A percentile compares a stretch with the other conserved stretches of the same genome.
These are phyloP conservation scores for Pascua guehoae DNA, from an alignment of 1,284 basidiomycete species.

Conservation along the genomic window DNA sequence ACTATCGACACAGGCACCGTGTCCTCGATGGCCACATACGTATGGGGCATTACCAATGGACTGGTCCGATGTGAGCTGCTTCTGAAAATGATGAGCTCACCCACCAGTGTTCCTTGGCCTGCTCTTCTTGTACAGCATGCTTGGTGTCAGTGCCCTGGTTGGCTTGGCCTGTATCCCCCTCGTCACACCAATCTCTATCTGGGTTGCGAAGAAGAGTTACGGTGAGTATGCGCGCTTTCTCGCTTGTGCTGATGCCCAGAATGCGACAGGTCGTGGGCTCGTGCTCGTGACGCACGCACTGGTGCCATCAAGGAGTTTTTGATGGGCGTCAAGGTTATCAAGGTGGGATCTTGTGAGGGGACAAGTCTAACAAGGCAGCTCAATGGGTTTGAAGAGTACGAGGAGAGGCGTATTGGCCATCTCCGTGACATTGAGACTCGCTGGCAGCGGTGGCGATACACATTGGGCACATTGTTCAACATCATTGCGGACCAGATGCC, in stretches of 20 bases:
- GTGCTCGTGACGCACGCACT: conserved; percentile 38
- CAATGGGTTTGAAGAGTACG: conserved; percentile 46
- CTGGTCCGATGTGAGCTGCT: conserved; percentile 33
- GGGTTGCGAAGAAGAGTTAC: conserved; percentile 37
- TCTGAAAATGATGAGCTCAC: not conserved
- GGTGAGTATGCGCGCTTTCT: conserved; percentile 20
- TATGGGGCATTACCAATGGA: conserved; percentile 39
- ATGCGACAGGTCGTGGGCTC: conserved; percentile 39
- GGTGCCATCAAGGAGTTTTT: conserved; percentile 46
- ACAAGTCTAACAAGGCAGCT: conserved; percentile 24
- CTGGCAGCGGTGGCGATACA: conserved; percentile 47
- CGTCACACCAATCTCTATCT: conserved; percentile 27
- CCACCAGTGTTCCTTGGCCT: conserved; percentile 36
- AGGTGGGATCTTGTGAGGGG: conserved; percentile 20
- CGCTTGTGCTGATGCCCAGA: conserved; percentile 14
- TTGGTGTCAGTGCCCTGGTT: conserved; percentile 42
- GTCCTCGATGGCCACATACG: conserved; percentile 32
- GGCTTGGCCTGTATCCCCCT: conserved; percentile 41
- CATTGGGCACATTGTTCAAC: conserved; percentile 48
- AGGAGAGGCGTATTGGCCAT: conserved; percentile 24
- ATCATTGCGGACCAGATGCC: conserved; percentile 41
- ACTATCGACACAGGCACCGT: conserved; percentile 40
- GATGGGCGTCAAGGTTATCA: conserved; percentile 46
- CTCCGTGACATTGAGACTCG: conserved; percentile 40
- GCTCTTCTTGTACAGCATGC: conserved; percentile 40